Conservation (phyloP, 306 rosid species). For the Medicago lupulina region DNA sequence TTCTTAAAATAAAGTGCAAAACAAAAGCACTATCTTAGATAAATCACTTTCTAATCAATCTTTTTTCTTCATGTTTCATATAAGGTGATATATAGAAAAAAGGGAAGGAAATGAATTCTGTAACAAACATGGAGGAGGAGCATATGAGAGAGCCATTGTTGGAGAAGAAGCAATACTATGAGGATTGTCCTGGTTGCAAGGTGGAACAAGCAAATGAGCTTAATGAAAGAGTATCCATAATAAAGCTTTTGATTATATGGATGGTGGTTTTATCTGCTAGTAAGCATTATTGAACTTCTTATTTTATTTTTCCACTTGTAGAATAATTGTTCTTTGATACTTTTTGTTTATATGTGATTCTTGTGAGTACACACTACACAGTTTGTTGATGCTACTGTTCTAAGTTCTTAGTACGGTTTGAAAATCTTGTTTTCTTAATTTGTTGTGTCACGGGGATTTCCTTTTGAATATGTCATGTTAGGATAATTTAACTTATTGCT, state of each 20-base stretch:
- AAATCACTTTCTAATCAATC: neutral
- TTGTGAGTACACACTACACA: neutral
- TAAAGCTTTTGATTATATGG: constrained; percentile 52
- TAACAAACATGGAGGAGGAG: constrained; percentile 50
- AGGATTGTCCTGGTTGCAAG: constrained; percentile 75
- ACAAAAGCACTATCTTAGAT: neutral
- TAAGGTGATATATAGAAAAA: neutral
- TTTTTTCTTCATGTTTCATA: neutral
- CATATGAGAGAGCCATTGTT: constrained; percentile 45
- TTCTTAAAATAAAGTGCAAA: no score
- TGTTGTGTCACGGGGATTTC: neutral
- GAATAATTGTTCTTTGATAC: neutral
- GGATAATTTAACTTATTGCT: neutral
- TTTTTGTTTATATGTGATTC: neutral
- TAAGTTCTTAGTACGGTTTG: neutral
- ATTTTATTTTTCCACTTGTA: neutral
- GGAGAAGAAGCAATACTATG: constrained; percentile 57
- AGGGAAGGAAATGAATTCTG: neutral
- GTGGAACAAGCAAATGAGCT: constrained; percentile 54
- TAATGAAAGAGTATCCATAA: constrained; percentile 51
- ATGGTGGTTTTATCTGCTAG: constrained; percentile 58
- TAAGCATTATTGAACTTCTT: constrained; percentile 33
- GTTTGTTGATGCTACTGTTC: neutral
- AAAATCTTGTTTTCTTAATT: neutral
- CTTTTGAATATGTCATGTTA: neutral